phyloP scores from a whole-genome alignment of 2,329 filamentous ascomycete species.

The Phyllosticta capitalensis region DNA sequence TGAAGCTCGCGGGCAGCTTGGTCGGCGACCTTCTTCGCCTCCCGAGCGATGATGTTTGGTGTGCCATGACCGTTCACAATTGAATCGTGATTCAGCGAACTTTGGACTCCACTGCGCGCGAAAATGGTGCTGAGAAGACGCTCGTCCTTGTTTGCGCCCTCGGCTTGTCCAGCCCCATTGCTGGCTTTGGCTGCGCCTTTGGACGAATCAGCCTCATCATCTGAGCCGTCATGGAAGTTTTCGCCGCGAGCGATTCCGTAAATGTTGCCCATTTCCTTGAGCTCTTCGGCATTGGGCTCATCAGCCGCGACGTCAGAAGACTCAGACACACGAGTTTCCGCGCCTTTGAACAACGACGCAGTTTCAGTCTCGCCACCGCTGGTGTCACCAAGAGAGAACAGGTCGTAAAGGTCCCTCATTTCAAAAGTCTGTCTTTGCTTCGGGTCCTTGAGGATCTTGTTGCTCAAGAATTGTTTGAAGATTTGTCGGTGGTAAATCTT shows the following conservation, averaged over 20 bases:
- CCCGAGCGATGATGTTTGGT: conserved; percentile 65
- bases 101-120: conserved; percentile 73
- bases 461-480: conserved; percentile 95
- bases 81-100: conserved; percentile 85
- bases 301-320: neutral
- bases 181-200: conserved; percentile 9
- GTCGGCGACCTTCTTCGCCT: conserved; percentile 70
- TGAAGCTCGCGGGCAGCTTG: conserved; percentile 69
- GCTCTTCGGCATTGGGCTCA: neutral
- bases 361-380: conserved; percentile 63
- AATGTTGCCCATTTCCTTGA: conserved; percentile 20
- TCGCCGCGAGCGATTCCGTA: conserved; percentile 36
- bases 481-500: conserved; percentile 99
- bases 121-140: conserved; percentile 86
- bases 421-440: conserved; percentile 90
- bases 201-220: conserved; percentile 12
- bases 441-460: conserved; percentile 90
- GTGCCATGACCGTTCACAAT: conserved; percentile 62
- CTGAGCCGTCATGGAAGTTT: conserved; percentile 26
- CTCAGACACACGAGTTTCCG: conserved; percentile 40
- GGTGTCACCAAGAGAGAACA: conserved; percentile 67
- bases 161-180: conserved; percentile 9
- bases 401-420: conserved; percentile 78
- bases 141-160: conserved; percentile 32
- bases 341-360: conserved; percentile 76